A percentile compares a stretch with the other conserved stretches of the same genome.
These are phyloP conservation scores for Thyridium curvatum DNA, from an alignment of 2,329 filamentous ascomycete genomes.

Conservation along the genomic window DNA sequence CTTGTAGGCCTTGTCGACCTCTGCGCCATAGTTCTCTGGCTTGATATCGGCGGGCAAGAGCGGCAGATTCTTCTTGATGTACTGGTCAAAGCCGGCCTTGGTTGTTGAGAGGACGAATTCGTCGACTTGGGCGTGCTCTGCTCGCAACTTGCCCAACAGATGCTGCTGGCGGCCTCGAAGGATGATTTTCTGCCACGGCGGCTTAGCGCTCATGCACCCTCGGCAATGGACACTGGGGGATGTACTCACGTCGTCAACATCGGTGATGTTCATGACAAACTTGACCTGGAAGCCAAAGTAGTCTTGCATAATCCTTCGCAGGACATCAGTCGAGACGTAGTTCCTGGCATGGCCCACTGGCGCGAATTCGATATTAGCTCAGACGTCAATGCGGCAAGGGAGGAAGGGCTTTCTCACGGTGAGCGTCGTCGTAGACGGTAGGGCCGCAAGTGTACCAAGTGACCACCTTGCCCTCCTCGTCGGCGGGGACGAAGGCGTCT, in stretches of 20 bases:
- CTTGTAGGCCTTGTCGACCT: constrained; percentile 15
- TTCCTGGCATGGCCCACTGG: constrained; percentile 79
- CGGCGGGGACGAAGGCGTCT: constrained; percentile 69
- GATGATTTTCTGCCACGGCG: constrained; percentile 33
- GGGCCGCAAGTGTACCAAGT: constrained; percentile 89
- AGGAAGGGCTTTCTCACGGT: constrained; percentile 37
- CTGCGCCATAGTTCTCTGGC: constrained; percentile 1
- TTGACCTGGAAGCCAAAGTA: constrained; percentile 79
- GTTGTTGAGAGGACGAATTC: constrained; percentile 9
- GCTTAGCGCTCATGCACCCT: background rate
- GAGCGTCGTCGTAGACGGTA: constrained; percentile 77
- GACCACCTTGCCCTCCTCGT: constrained; percentile 59
- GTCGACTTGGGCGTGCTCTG: constrained; percentile 9
- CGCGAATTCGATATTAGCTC: constrained; percentile 58
- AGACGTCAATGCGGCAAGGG: background rate
- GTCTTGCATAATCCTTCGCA: constrained; percentile 73
- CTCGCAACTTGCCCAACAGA: constrained; percentile 13
- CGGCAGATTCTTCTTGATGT: constrained; percentile 16
- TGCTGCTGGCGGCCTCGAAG: constrained; percentile 17
- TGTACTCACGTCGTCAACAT: constrained; percentile 55
- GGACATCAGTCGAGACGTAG: constrained; percentile 86
- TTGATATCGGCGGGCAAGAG: constrained; percentile 6
- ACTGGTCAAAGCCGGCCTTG: constrained; percentile 11
- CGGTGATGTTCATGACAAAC: constrained; percentile 92
- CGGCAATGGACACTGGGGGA: constrained; percentile 27